Base-by-base conservation (phyloP, 176 grass and related monocot species). In the Phyllostachys edulis region DNA sequence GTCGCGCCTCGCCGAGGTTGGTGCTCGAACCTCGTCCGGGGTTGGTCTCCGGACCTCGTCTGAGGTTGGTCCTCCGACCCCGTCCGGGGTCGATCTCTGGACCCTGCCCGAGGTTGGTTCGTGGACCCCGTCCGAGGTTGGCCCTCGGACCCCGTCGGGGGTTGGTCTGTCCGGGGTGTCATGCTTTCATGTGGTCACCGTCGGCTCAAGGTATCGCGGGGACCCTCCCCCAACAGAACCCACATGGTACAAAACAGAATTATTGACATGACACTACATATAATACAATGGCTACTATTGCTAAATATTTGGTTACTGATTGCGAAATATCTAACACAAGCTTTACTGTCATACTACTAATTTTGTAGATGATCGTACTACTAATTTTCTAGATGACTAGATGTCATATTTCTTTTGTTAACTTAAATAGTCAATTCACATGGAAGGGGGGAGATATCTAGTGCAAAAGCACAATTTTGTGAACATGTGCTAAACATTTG, bases 301-400 rank as follows among this genome's bases (percentile, higher is more conserved):
- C 76, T 69, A 81, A 12, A 41, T 64, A 41, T 37, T 23, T 46
- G 27, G 18, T 44, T 46, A 57, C 17, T 34, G 2, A 17, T 52
- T 77, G 20, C 34, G n/a, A 60, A 49, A 62, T 44, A 73, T 44
- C 1, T 69, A 24, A 32, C 54, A 32, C 13, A 71, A 70, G 38
- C 23, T 65, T 50, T 32, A 60, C 21, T 67, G 13, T 27, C 51
- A 36, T 21, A 71, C 13, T 66, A 49, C 34, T 64, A 42, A 39
- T 77, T 77, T 70, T 63, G 5, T 65, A n/a, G 56, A 37, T 82
- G 62, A 60, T n/a, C 51, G 44, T 21, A 71, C 13, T 66, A 49
- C 34, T 64, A 42, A 39, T 77, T 77, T 70, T 63, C 7, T 65
- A n/a, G 56, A 37, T 82, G 62, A 60, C 5, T 11, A 82, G 24